Evolutionary conservation across 345 rosid genomes (phyloP).

Genomic region (Hypericum androsaemum): DNA sequence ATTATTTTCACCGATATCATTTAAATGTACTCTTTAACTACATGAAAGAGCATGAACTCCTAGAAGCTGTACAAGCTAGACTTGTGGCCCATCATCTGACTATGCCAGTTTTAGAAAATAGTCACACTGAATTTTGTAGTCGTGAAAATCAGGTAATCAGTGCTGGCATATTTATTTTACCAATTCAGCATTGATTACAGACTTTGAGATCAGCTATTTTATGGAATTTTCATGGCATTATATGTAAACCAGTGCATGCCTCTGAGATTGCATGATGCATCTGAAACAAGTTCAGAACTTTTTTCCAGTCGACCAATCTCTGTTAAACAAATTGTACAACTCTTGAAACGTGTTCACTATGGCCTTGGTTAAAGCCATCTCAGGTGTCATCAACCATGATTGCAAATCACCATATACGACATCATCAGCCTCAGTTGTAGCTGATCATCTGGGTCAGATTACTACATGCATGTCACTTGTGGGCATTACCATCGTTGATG

Average conservation of each 20-base stretch:
- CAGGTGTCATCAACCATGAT: too few relatives aligned
- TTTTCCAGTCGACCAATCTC: conserved; percentile 32
- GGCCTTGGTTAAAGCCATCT: conserved; percentile 43
- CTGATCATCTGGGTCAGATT: too few relatives aligned
- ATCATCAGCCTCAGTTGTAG: too few relatives aligned
- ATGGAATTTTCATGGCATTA: too few relatives aligned
- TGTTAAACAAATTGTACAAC: conserved; percentile 68
- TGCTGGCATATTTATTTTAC: too few relatives aligned
- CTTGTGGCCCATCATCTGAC: conserved; percentile 79
- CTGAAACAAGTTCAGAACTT: conserved; percentile 38
- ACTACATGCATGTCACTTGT: too few relatives aligned
- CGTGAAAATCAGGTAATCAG: conserved; percentile 73
- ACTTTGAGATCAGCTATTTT: too few relatives aligned
- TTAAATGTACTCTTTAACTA: conserved; percentile 7
- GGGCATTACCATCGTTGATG: too few relatives aligned
- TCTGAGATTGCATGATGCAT: conserved; percentile 28
- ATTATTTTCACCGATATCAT: background rate
- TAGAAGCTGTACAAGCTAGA: conserved; percentile 86
- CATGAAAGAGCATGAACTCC: conserved; percentile 79
- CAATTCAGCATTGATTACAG: too few relatives aligned
- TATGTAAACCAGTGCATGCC: conserved; percentile 22
- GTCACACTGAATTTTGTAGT: conserved; percentile 79
- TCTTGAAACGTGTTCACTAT: conserved; percentile 84
- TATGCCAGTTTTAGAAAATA: conserved; percentile 85
- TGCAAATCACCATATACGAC: too few relatives aligned